phyloP scores from a whole-genome alignment of 2,329 filamentous ascomycete genomes.

The Nigrospora osmanthi region DNA sequence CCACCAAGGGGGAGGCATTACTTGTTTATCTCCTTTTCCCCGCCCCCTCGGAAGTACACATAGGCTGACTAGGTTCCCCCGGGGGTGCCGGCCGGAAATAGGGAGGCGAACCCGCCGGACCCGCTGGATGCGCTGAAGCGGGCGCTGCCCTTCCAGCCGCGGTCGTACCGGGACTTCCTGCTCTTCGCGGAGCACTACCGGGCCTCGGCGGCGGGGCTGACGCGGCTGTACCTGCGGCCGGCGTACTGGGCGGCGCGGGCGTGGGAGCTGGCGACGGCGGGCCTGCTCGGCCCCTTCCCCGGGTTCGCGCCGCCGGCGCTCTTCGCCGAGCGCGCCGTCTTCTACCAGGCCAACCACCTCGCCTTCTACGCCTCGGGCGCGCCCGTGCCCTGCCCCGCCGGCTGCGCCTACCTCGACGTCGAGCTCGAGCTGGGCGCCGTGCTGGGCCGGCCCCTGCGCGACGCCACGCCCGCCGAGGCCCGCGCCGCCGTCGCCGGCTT shows the following conservation, averaged over 20 bases:
- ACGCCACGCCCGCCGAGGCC: slow-evolving; percentile 15
- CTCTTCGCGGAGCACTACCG: slow-evolving; percentile 18
- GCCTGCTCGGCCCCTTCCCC: slow-evolving; percentile 9
- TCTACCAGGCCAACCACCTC: slow-evolving; percentile 19
- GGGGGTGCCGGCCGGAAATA: no score
- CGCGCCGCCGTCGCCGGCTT: slow-evolving; percentile 15
- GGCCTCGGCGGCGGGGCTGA: slow-evolving; percentile 13
- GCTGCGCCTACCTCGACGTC: slow-evolving; percentile 15
- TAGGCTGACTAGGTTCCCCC: no score
- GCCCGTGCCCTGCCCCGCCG: slow-evolving; percentile 9
- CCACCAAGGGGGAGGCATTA: no score
- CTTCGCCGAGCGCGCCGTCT: slow-evolving; percentile 16
- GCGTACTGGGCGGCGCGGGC: slow-evolving; percentile 5
- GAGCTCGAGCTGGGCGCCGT: slow-evolving; percentile 17
- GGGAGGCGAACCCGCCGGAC: slow-evolving; percentile 12
- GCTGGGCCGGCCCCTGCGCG: slow-evolving; percentile 12
- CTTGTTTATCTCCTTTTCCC: no score
- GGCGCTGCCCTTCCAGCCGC: slow-evolving; percentile 16
- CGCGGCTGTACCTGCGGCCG: slow-evolving; percentile 9
- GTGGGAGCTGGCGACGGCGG: slow-evolving; percentile 7
- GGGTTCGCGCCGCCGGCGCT: slow-evolving; percentile 11
- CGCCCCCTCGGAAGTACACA: no score
- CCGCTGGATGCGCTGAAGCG: slow-evolving; percentile 9
- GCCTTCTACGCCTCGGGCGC: slow-evolving; percentile 15
- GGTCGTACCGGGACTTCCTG: slow-evolving; percentile 20